phyloP scores from a whole-genome alignment of 441 rosid species.

The Mallotus repandus region DNA sequence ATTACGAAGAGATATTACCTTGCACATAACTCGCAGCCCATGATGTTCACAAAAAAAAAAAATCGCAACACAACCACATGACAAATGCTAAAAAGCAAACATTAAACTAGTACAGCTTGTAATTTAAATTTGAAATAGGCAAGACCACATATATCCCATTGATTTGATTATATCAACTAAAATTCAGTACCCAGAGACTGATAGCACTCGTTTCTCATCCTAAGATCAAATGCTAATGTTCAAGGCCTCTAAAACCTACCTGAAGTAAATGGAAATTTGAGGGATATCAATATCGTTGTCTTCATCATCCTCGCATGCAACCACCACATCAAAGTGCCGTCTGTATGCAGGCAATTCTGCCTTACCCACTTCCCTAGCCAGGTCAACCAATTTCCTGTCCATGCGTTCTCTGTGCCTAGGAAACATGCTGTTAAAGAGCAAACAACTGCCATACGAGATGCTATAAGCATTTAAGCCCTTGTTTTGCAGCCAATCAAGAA shows the following conservation, averaged over 20 bases:
- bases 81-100: too few relatives aligned
- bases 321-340: slow-evolving; percentile 67
- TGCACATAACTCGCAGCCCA: too few relatives aligned
- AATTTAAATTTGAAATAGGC: slow-evolving; percentile 1
- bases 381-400: slow-evolving; percentile 81
- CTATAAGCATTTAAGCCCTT: slow-evolving; percentile 80
- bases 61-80: too few relatives aligned
- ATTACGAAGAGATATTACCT: too few relatives aligned
- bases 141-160: slow-evolving; percentile 5
- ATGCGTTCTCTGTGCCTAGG: slow-evolving; percentile 72
- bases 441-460: slow-evolving; percentile 75
- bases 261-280: slow-evolving; percentile 63
- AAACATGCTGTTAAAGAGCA: slow-evolving; percentile 79
- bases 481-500: slow-evolving; percentile 67
- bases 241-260: slow-evolving; percentile 29
- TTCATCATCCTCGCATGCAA: slow-evolving; percentile 90
- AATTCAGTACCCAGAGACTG: not conserved
- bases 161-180: not conserved
- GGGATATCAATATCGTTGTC: slow-evolving; percentile 86
- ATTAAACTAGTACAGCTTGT: slow-evolving; percentile 6
- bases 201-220: slow-evolving; percentile 14
- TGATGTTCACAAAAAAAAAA: too few relatives aligned
- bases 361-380: slow-evolving; percentile 78
- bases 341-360: slow-evolving; percentile 66
- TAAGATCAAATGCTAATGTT: slow-evolving; percentile 20